Evolutionary conservation across 345 rosid genomes (phyloP), one percentile per base, ranked within the genome.

Genomic region (Salix exigua): DNA sequence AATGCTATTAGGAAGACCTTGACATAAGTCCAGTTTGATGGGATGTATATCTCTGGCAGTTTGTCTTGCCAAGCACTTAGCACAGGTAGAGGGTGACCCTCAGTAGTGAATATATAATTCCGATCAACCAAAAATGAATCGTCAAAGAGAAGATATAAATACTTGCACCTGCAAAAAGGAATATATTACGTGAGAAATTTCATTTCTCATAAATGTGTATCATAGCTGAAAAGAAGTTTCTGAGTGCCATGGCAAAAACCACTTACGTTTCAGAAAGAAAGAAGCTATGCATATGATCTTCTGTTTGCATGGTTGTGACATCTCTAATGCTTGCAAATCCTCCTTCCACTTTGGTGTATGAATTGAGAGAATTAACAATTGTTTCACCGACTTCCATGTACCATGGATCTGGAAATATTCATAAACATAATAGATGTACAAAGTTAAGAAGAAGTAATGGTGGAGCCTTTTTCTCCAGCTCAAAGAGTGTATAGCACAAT

Each of bases 201-300:
- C 26, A 40, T 50, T 38, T 55, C 31, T 58, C 23, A 18, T 44
- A 11, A n/a, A 40, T 7, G 35, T 23, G 63, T 63, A 18, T 14
- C n/a, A 68, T 35, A 44, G 33, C n/a, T 10, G 42, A 61, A 63
- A 63, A 68, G 46, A 31, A 31, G 5, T 16, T 26, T 26, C 9
- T 72, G 12, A 17, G 16, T 35, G 26, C 61, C 46, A 31, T 1
- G 5, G 46, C 30, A 46, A 58, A 35, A 12, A 66, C n/a, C 33
- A 53, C 82, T 87, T 76, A 95, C 99, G 91, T 95, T 85, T 95
- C 99, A 40, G 99, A 93, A 0, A 95, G 99, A 82, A 95, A 95
- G 89, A 95, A 95, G 85, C 97, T 95, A 84, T 92, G 99, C 76
- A 92, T 97, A 84, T 95, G 97, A 81, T 95, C 99, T 88, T 95